Evolutionary conservation across 2,329 filamentous ascomycete genomes (phyloP).

Genomic region (Botryosphaeria agaves): DNA sequence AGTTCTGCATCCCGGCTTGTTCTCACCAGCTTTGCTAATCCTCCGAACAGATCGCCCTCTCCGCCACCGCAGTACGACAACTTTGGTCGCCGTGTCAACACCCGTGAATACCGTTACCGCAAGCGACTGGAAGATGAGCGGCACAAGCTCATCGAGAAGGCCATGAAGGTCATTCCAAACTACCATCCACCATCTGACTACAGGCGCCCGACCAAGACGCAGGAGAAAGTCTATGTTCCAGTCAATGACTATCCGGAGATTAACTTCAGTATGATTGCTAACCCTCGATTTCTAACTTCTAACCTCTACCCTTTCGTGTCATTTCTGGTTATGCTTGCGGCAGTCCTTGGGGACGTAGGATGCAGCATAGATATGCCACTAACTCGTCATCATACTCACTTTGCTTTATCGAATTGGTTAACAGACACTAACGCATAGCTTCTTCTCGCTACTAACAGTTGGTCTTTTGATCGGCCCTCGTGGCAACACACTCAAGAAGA

Average conservation of each 20-base stretch:
- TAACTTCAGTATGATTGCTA: slow-evolving; percentile 99
- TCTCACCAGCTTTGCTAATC: slow-evolving; percentile 7
- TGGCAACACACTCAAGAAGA: slow-evolving; percentile 99
- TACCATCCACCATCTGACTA: slow-evolving; percentile 98
- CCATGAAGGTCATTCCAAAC: slow-evolving; percentile 99
- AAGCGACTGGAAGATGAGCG: slow-evolving; percentile 97
- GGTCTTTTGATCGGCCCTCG: slow-evolving; percentile 99
- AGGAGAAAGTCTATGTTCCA: slow-evolving; percentile 99
- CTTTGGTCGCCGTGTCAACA: slow-evolving; percentile 98
- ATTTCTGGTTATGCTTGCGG: background rate
- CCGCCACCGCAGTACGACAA: slow-evolving; percentile 97
- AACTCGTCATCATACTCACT: background rate
- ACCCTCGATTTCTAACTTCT: slow-evolving; percentile 48
- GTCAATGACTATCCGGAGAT: slow-evolving; percentile 99
- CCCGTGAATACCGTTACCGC: slow-evolving; percentile 93
- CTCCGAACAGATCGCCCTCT: slow-evolving; percentile 60
- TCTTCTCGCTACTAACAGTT: slow-evolving; percentile 69
- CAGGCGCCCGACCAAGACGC: slow-evolving; percentile 96
- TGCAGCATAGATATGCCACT: slow-evolving; percentile 1
- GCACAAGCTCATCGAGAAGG: slow-evolving; percentile 96
- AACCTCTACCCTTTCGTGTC: slow-evolving; percentile 16
- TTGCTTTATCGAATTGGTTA: slow-evolving; percentile 21
- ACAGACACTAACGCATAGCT: slow-evolving; percentile 80
- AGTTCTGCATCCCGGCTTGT: slow-evolving; percentile 16
- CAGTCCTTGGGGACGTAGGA: background rate